Base-by-base conservation (phyloP, 2,329 filamentous ascomycete species). In the Pseudogymnoascus sp. region DNA sequence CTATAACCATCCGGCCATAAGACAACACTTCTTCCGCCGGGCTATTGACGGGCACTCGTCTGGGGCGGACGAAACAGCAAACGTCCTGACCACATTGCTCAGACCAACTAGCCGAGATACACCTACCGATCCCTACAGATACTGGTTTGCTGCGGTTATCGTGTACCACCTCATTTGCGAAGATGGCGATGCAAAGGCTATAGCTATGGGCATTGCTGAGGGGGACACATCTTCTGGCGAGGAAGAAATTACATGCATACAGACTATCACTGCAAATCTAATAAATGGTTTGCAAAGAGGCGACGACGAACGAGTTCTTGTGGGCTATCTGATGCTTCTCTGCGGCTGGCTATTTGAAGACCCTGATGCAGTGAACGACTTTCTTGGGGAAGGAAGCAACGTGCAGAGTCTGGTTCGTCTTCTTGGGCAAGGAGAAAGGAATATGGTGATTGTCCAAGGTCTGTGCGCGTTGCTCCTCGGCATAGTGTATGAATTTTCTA, bases 401-500 rank as follows among this genome's bases (percentile, higher is more conserved):
- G 82, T 97, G n/a, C 89, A 97, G 71, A 89, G 87, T 50, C 79
- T 97, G 33, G 85, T 94, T 12, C 89, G 94, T 69, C 84, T 86
- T 28, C 85, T 90, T 42, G 72, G 81, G 18, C 84, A 87, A 65
- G 77, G 81, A 68, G 71, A 79, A 71, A 76, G 81, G 28, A 84
- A 84, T 11, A 86, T 86, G 64, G 79, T 84, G 18, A 78, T 96
- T 33, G 81, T 93, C 12, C 89, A 91, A 67, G 94, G 94, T 1
- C 80, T 99, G 11, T 91, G 89, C 72, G 89, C 92, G 14, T 86
- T 92, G 72, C 78, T 99, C 0, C 80, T 97, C 1, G 94, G 93
- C 8, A 87, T 95, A 18, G 82, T 94, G 4, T 99, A 97, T 73
- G 94, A 99, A 71, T 99, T 97, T 71, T 97, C 93, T 8, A 97